Evolutionary conservation across 2,329 filamentous ascomycete species (phyloP), one percentile per base, ranked within the genome.

Genomic region (Teratosphaeria gauchensis): DNA sequence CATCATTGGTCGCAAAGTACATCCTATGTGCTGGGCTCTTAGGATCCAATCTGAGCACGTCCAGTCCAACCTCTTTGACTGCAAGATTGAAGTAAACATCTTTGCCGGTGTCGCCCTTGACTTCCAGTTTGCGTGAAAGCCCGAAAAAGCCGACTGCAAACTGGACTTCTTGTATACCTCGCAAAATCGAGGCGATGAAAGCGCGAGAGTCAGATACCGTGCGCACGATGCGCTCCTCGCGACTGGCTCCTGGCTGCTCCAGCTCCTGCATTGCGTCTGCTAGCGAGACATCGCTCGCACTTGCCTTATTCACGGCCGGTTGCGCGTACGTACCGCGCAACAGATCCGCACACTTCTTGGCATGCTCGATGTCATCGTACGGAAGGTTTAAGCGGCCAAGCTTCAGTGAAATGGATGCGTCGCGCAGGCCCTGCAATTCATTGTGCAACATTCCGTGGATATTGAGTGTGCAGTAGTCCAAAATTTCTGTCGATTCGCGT

Each of bases 41-140:
- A 51, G 90, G 87, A 71, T 99, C 92, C 57, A 99, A 82, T 24
- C 92, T 86, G 71, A 97, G 87, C 48, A 99, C 78, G 70, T 99
- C 94, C 70, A 99, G 83, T 61, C 92, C 92, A 51, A 99, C 85
- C 72, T 99, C 95, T 72, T 99, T 97, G 83, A 96, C 95, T 6
- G 92, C 91, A 52, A 92, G 82, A 69, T 92, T 96, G 61, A 96
- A 80, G 60, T 88, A 84, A 7, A 96, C 82, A 3, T 90, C 86
- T n/a, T 82, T 79, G 31, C 86, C 84, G 2, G 81, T 80, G 2
- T 86, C 80, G 62, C 85, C 84, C 59, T 89, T 79, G 1, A 84
- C 80, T 46, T 86, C 80, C 12, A 96, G 81, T 66, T 85, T 86
- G 72, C 91, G 94, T 24, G 90, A 92, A 60, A 99, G 76, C 19